Base-by-base conservation (phyloP, 129 eudicot species). In the Lonicera japonica region DNA sequence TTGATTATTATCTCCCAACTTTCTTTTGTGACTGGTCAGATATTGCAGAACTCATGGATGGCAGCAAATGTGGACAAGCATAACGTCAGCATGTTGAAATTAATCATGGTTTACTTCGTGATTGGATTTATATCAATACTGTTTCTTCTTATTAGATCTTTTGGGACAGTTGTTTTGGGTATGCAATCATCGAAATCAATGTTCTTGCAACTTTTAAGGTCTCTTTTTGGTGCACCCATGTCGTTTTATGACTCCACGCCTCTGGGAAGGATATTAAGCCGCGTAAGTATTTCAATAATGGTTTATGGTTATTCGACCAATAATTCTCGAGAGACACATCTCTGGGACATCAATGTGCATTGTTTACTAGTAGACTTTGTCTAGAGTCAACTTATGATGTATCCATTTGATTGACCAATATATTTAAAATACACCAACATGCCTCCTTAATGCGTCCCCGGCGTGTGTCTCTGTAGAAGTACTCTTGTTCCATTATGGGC, bases 211-310 rank as follows among this genome's bases (percentile, higher is more conserved):
- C 75, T 92, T 25, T 50, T 92, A 69, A 45, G 63, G 34, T 92
- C 99, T 71, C 89, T 92, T 41, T 92, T 92, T 23, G 91, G 96
- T 54, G 99, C n/a, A 4, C 99, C 99, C n/a, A 92, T 88, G 99
- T 77, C 95, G 17, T 92, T 92, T 78, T 92, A 92, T 39, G 99
- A 92, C 79, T 92, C 96, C 22, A 92, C 99, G 47, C 99, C 99
- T 73, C 70, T 92, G 81, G 99, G 99, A 64, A 82, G 98, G 70
- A 87, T 92, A 67, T 73, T 92, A 22, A 92, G 95, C 77, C 85
- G n/a, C n/a, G 97, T 88, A 72, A 71, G 20, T 60, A 59, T 63
- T 18, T 24, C n/a, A n/a, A n/a, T n/a, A n/a, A n/a, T n/a, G n/a
- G n/a, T n/a, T n/a, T n/a, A n/a, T n/a, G n/a, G n/a, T n/a, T n/a